Percentiles rank a stretch among this genome's conserved stretches.
These are phyloP conservation scores for Naematelia encephala DNA, from an alignment of 768 basidiomycete genomes.

Conservation along the genomic window DNA sequence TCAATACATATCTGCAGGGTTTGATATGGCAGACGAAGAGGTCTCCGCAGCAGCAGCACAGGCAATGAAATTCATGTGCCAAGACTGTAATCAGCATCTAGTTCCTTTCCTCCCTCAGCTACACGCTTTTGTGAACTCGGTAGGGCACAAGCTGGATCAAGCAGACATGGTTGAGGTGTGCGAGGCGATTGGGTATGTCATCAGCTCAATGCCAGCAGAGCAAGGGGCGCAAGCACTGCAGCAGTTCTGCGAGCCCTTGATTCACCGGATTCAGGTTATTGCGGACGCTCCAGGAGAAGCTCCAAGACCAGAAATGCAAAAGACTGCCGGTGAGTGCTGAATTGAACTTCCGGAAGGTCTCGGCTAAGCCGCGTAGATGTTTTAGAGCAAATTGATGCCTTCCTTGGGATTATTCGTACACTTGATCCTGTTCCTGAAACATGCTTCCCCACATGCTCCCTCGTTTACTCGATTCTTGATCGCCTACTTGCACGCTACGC, in stretches of 20 bases:
- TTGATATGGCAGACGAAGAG: conserved; percentile 67
- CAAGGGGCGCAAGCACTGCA: conserved; percentile 80
- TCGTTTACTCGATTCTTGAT: conserved; percentile 82
- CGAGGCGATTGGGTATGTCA: conserved; percentile 92
- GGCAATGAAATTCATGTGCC: conserved; percentile 92
- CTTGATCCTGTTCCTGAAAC: conserved; percentile 75
- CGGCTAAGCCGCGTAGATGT: conserved; percentile 58
- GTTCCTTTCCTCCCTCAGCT: conserved; percentile 87
- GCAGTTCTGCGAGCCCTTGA: conserved; percentile 79
- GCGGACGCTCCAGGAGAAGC: conserved; percentile 58
- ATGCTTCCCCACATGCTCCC: conserved; percentile 72
- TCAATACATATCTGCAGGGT: conserved; percentile 87
- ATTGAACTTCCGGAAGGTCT: neutral
- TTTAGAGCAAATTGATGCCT: conserved; percentile 88
- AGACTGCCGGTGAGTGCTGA: conserved; percentile 59
- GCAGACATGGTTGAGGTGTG: conserved; percentile 89
- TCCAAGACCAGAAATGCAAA: conserved; percentile 68
- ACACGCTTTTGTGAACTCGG: conserved; percentile 77
- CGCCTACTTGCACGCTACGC: conserved; percentile 74
- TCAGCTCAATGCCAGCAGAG: conserved; percentile 87
- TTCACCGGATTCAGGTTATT: conserved; percentile 69
- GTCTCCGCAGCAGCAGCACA: conserved; percentile 92
- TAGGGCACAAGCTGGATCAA: conserved; percentile 72
- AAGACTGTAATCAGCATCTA: conserved; percentile 94
- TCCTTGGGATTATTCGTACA: conserved; percentile 74